A percentile compares a stretch with the other conserved stretches of the same genome.
Evolutionary conservation across 1,139 yeast genomes (phyloP).

Genomic region (Sugiyamaella pinicola): DNA sequence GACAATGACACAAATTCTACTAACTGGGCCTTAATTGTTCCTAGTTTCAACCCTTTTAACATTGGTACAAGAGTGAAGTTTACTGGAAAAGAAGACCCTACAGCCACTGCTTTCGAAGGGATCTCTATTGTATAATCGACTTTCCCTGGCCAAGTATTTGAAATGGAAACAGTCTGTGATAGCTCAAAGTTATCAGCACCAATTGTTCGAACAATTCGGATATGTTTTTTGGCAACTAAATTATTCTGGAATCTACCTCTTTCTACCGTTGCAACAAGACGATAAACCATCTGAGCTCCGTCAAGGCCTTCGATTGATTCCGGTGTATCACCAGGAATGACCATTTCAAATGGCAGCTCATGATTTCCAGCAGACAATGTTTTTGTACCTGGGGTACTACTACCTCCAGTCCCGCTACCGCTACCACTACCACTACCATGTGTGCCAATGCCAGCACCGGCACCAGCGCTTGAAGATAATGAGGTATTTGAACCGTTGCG

Average conservation of each 20-base stretch:
- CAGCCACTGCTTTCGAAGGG: constrained; percentile 87
- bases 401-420: constrained; percentile 1
- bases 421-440: constrained; percentile 12
- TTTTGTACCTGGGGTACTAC: constrained; percentile 20
- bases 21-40: constrained; percentile 65
- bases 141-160: constrained; percentile 94
- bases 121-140: constrained; percentile 87
- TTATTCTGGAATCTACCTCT: constrained; percentile 75
- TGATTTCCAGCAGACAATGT: constrained; percentile 72
- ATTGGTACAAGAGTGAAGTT: constrained; percentile 76
- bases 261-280: constrained; percentile 77
- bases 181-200: constrained; percentile 87
- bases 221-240: constrained; percentile 66
- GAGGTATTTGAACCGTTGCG: constrained; percentile 31
- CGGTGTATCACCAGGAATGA: constrained; percentile 80
- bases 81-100: constrained; percentile 78
- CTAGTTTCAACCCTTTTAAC: constrained; percentile 75
- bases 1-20: constrained; percentile 68
- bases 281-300: constrained; percentile 78
- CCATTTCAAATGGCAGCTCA: constrained; percentile 84
- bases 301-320: constrained; percentile 93
- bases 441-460: constrained; percentile 3
- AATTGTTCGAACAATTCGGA: constrained; percentile 84
- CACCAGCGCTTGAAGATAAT: constrained; percentile 29
- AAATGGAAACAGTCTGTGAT: constrained; percentile 90